A percentile compares a stretch with the other conserved stretches of the same genome.
Conservation (phyloP, 345 rosid species). For the Turritis glabra region DNA sequence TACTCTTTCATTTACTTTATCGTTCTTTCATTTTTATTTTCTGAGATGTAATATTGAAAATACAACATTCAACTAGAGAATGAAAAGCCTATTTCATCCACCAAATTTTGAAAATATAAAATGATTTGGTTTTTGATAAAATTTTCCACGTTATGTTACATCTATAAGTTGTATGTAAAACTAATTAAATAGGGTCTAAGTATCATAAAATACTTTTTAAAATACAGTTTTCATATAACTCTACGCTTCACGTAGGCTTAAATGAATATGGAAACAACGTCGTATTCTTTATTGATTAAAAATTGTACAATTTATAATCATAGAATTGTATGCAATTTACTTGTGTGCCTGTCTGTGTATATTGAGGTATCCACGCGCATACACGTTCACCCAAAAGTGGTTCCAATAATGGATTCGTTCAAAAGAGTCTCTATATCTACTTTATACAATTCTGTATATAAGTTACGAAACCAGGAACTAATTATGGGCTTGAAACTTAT, state of each 20-base stretch:
- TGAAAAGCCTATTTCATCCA: background rate
- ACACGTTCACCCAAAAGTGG: slow-evolving; percentile 3
- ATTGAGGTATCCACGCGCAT: slow-evolving; percentile 11
- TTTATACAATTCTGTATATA: background rate
- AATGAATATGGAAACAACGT: background rate
- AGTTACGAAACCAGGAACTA: background rate
- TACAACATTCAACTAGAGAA: background rate
- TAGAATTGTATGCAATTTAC: background rate
- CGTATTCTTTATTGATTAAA: background rate
- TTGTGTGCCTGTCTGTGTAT: background rate
- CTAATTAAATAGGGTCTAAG: background rate
- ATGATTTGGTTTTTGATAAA: background rate
- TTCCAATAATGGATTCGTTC: slow-evolving; percentile 7
- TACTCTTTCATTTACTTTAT: no score
- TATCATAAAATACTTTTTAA: background rate
- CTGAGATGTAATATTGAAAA: no score
- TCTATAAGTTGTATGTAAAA: background rate
- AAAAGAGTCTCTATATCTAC: background rate
- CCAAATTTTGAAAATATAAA: background rate
- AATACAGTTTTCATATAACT: background rate
- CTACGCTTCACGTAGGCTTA: background rate
- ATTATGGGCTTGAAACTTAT: background rate
- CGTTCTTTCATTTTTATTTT: no score
- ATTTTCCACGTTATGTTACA: background rate
- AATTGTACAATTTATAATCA: background rate